These are phyloP conservation scores for Sarocladiaceae sp. DNA, from an alignment of 2,329 filamentous ascomycete genomes.

Conservation along the genomic window DNA sequence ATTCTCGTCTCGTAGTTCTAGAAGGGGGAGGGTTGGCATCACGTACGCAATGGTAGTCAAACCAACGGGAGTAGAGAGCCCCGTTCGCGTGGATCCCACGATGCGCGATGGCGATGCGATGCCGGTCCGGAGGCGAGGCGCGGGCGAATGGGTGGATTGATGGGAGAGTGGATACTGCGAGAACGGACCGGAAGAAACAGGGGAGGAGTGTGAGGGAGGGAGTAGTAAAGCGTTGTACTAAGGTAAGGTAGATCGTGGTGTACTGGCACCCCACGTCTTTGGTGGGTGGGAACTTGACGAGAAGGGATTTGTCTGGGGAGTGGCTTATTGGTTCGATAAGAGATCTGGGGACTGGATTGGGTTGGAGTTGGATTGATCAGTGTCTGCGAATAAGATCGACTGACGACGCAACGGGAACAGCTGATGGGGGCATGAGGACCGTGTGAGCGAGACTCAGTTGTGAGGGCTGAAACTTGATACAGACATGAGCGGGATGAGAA, in stretches of 20 bases:
- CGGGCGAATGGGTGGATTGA: too few relatives aligned
- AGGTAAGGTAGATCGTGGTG: too few relatives aligned
- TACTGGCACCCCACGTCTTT: slow-evolving; percentile 8
- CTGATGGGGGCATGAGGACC: too few relatives aligned
- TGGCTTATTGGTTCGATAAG: slow-evolving; percentile 2
- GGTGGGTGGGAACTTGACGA: too few relatives aligned
- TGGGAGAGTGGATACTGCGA: neutral
- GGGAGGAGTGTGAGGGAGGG: neutral
- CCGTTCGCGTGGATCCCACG: neutral
- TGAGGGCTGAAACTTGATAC: too few relatives aligned
- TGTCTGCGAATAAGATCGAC: too few relatives aligned
- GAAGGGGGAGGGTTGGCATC: neutral
- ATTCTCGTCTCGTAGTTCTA: neutral
- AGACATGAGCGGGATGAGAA: neutral
- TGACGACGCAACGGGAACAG: too few relatives aligned
- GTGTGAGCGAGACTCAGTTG: too few relatives aligned
- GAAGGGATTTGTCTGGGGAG: slow-evolving; percentile 10
- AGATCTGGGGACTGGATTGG: too few relatives aligned
- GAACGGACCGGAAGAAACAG: slow-evolving; percentile 1
- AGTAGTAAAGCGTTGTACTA: too few relatives aligned
- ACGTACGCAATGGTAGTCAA: slow-evolving; percentile 5
- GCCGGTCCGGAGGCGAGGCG: too few relatives aligned
- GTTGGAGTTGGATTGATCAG: too few relatives aligned
- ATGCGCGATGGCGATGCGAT: neutral
- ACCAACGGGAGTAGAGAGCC: neutral